Evolutionary conservation across 164 flowering plant genomes (phyloP).

Genomic region (Stephania cephalantha): DNA sequence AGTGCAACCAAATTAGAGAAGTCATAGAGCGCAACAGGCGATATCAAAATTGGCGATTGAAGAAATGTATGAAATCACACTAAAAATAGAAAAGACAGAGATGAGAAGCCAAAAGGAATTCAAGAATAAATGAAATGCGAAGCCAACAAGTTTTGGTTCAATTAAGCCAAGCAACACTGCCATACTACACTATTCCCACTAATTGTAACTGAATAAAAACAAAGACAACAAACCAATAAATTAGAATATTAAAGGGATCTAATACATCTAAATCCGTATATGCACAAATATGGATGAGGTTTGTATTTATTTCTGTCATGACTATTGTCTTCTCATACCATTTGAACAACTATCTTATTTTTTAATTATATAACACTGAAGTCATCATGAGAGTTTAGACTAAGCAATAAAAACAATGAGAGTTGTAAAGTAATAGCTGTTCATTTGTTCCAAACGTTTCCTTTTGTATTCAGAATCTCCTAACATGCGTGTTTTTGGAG

Average conservation of each 20-base stretch:
- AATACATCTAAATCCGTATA: background rate
- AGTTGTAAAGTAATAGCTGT: background rate
- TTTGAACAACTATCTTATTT: background rate
- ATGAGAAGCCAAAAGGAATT: background rate
- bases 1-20: too few relatives aligned
- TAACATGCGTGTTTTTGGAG: background rate
- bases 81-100: background rate
- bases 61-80: background rate
- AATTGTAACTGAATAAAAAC: background rate
- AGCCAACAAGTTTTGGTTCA: background rate
- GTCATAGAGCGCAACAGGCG: too few relatives aligned
- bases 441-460: background rate
- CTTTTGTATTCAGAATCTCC: conserved; percentile 8
- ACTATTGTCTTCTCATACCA: conserved; percentile 1
- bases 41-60: background rate
- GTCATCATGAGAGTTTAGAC: background rate
- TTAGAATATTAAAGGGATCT: background rate
- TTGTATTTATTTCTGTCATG: background rate
- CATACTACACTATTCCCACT: too few relatives aligned
- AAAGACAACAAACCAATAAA: background rate
- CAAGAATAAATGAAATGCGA: background rate
- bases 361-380: background rate
- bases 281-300: background rate
- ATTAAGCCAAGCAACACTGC: background rate
- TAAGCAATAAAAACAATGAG: background rate